Percentiles rank a stretch among this genome's conserved stretches.
Evolutionary conservation across 352 stramenopile genomes (phyloP).

Genomic region (Peronospora tabacina): DNA sequence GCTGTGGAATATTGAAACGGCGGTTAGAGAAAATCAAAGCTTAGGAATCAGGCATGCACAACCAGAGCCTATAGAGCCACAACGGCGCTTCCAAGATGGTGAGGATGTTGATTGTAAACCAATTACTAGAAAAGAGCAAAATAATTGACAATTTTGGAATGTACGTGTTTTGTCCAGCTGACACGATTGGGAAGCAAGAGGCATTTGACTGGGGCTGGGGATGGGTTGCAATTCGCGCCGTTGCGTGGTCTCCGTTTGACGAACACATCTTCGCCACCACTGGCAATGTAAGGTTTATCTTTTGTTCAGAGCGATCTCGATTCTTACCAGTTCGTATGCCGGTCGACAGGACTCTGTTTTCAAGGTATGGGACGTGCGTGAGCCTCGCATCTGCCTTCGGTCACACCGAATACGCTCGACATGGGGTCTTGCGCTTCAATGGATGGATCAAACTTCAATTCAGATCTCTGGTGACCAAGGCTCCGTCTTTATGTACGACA

Average conservation of each 20-base stretch:
- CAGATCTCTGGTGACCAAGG: slow-evolving; percentile 79
- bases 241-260: slow-evolving; percentile 78
- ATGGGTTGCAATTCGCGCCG: slow-evolving; percentile 71
- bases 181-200: slow-evolving; percentile 77
- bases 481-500: slow-evolving; percentile 69
- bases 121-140: neutral
- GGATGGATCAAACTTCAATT: slow-evolving; percentile 66
- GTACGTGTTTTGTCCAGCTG: slow-evolving; percentile 32
- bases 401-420: slow-evolving; percentile 78
- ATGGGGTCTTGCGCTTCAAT: slow-evolving; percentile 70
- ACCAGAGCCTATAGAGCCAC: slow-evolving; percentile 43
- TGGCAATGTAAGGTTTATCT: slow-evolving; percentile 57
- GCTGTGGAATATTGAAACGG: slow-evolving; percentile 68
- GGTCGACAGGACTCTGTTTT: slow-evolving; percentile 60
- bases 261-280: slow-evolving; percentile 78
- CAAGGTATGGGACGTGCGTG: slow-evolving; percentile 80
- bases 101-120: slow-evolving; percentile 1
- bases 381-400: slow-evolving; percentile 65
- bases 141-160: slow-evolving; percentile 7
- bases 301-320: neutral
- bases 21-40: slow-evolving; percentile 8
- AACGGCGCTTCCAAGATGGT: slow-evolving; percentile 79
- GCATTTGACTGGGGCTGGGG: slow-evolving; percentile 76
- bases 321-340: neutral
- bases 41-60: neutral